phyloP scores from a whole-genome alignment of 179 eudicot genomes.

The Spinacia oleracea region DNA sequence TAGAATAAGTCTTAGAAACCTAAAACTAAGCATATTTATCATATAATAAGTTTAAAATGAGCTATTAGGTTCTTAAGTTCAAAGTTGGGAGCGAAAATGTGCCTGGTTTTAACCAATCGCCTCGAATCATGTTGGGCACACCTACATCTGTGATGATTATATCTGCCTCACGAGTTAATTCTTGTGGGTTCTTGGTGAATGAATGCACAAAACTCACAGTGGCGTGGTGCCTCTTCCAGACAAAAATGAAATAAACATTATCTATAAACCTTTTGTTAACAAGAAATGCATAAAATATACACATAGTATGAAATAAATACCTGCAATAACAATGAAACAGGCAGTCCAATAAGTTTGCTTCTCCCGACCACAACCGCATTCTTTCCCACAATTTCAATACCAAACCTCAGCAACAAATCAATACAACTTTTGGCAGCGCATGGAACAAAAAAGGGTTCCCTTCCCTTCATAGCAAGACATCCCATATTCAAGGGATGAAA shows the following conservation, averaged over 20 bases:
- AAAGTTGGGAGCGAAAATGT: too few relatives aligned
- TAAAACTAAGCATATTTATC: too few relatives aligned
- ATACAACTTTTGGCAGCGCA: conserved; percentile 57
- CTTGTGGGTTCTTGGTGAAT: conserved; percentile 49
- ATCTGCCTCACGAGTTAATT: conserved; percentile 50
- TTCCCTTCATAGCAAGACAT: conserved; percentile 51
- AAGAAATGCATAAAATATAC: neutral
- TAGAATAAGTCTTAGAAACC: too few relatives aligned
- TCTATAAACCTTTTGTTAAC: neutral
- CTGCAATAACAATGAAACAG: conserved; percentile 51
- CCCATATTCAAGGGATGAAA: conserved; percentile 60
- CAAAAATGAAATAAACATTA: conserved; percentile 16
- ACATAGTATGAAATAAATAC: conserved; percentile 24
- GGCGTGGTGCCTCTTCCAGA: conserved; percentile 54
- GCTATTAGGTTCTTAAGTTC: too few relatives aligned
- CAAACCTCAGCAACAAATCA: conserved; percentile 44
- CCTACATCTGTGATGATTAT: conserved; percentile 56
- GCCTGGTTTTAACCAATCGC: conserved; percentile 57
- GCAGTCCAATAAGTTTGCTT: conserved; percentile 57
- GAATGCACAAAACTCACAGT: conserved; percentile 56
- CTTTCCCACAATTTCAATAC: conserved; percentile 43
- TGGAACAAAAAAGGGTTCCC: conserved; percentile 54
- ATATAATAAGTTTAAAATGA: too few relatives aligned
- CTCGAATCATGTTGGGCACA: conserved; percentile 53
- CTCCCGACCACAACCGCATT: conserved; percentile 54